Evolutionary conservation across 345 rosid genomes (phyloP), one percentile per base, ranked within the genome.

Genomic region (Syzygium jambos): DNA sequence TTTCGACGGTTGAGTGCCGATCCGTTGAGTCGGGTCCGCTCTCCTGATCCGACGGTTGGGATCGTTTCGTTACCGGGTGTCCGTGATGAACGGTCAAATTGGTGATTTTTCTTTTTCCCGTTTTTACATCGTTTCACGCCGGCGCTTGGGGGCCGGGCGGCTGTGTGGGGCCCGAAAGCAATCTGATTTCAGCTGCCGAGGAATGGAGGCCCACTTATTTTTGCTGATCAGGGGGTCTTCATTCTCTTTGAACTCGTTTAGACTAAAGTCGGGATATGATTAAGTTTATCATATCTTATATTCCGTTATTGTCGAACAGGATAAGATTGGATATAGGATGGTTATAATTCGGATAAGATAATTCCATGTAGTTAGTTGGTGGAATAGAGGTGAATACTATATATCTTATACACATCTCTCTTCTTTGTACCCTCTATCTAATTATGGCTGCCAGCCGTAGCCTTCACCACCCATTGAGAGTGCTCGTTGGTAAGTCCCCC

Each of bases 281-380:
- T 9, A 23, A 56, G 25, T 56, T 56, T 10, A 56, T 23, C 29
- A 25, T 57, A 0, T 11, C 30, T 6, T 2, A 59, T 57, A 57
- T 59, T 59, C 12, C 1, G 46, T 4, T 5, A 5, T 15, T 7
- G 11, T 15, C 5, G 55, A 29, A 29, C 9, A 3, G 8, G 5
- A 65, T 29, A 15, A 29, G 4, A 12, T n/a, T 7, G 1, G 1
- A 13, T 13, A 29, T n/a, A 63, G 29, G 29, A 63, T 0, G 0
- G 10, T 14, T 7, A 63, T 63, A n/a, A 14, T n/a, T n/a, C 6
- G 21, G 6, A 14, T 3, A n/a, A 2, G 9, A 13, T n/a, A n/a
- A 29, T n/a, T 7, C 4, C 2, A n/a, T 61, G 2, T n/a, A 0
- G 0, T 0, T n/a, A 0, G 0, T 0, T 6, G 3, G 13, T n/a